Evolutionary conservation across 2,329 filamentous ascomycete genomes (phyloP).

Genomic region (Penicillium sp.): DNA sequence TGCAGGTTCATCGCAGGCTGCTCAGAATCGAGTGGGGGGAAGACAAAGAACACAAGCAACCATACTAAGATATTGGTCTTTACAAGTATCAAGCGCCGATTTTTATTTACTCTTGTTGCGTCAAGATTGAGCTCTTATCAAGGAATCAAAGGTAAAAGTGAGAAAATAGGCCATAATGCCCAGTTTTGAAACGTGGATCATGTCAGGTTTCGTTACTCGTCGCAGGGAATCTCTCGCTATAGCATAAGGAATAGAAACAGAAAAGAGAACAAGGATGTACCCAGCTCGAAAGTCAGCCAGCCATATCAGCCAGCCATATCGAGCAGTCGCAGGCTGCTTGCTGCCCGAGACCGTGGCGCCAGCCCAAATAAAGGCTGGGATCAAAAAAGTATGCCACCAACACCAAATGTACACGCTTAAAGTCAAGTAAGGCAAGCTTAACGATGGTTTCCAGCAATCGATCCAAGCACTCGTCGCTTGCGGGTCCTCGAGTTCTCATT

Average conservation of each 20-base stretch:
- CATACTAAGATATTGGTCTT: not conserved
- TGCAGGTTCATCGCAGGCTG: constrained; percentile 8
- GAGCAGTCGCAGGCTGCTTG: not conserved
- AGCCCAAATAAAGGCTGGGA: constrained; percentile 17
- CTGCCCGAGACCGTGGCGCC: constrained; percentile 9
- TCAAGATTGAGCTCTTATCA: not conserved
- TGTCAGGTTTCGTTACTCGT: constrained; percentile 27
- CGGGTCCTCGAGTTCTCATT: constrained; percentile 23
- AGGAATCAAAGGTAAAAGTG: not conserved
- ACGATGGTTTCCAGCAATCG: constrained; percentile 31
- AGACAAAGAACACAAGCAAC: not conserved
- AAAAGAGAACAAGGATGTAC: constrained; percentile 8
- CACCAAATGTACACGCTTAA: not conserved
- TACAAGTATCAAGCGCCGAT: not conserved
- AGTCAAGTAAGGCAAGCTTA: constrained; percentile 12
- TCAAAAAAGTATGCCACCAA: constrained; percentile 15
- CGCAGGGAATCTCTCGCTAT: constrained; percentile 23
- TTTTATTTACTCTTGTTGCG: not conserved
- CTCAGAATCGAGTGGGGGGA: not conserved
- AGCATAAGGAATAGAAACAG: constrained; percentile 19
- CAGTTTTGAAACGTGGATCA: constrained; percentile 18
- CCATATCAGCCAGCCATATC: not conserved
- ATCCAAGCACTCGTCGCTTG: constrained; percentile 34
- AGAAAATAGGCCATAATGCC: not conserved
- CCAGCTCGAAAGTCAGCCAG: not conserved